Base-by-base conservation (phyloP, 768 basidiomycete genomes). In the Clathrus columnatus region DNA sequence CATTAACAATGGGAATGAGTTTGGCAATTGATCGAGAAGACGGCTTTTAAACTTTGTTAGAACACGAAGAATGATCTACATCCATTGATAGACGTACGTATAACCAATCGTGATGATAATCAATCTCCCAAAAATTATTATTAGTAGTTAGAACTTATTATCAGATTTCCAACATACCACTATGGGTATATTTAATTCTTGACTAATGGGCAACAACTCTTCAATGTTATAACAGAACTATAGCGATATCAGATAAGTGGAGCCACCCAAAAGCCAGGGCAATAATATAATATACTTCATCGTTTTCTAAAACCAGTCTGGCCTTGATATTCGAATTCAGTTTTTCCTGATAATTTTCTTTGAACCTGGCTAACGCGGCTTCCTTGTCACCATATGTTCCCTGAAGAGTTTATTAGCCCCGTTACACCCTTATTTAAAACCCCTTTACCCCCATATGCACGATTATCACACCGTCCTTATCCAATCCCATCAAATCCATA, bases 291-390 rank as follows among this genome's bases (percentile, higher is more conserved):
- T 71, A 42, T 55, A 87, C 89, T 73, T 97, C 94, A 60, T 96
- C 94, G 58, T 96, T 97, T 69, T 97, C 94, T n/a, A 93, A 73
- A 1, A 91, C 92, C 20, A 94, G 67, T 45, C 94, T 76, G 14
- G 75, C 75, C 58, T 86, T 80, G 56, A 91, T 82, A 21, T 79
- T 77, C 20, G 77, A 70, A 7, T 82, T 74, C 36, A 91, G 75
- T n/a, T 68, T 62, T 8, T 76, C 73, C 48, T 65, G 70, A 56
- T 90, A 86, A 14, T 83, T 85, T 57, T 79, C 72, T 65, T 83
- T 87, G 65, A 95, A 80, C 7, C 94, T 79, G 21, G 71, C 72
- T 1, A 94, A 69, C 0, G 94, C 82, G 4, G 75, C 73, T 20
- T 61, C 61, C 65, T 95, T 97, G 64, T 96, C 87, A 4, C 80